Evolutionary conservation across 257 asterid species (phyloP).

Genomic region (Jacaranda copaia): DNA sequence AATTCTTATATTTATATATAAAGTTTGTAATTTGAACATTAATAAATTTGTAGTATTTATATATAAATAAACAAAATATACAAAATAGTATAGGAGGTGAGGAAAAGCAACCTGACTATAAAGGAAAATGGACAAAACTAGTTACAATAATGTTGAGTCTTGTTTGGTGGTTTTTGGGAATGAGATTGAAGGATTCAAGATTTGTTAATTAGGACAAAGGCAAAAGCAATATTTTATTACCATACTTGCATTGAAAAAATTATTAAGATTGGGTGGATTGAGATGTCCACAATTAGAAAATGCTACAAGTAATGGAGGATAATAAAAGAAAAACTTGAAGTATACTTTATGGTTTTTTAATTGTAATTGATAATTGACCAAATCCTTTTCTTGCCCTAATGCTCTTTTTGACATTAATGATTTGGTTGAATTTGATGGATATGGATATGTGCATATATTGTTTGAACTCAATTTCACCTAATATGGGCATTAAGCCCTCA

Average conservation of each 20-base stretch:
- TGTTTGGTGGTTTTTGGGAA: not conserved
- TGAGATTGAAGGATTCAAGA: not conserved
- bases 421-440: no score
- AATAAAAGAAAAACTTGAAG: constrained; percentile 30
- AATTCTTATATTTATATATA: no score
- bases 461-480: no score
- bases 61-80: no score
- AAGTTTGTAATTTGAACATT: no score
- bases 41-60: no score
- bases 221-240: not conserved
- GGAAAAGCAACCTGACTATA: constrained; percentile 27
- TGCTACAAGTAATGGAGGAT: not conserved
- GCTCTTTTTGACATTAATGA: no score
- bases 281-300: not conserved
- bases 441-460: no score
- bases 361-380: not conserved
- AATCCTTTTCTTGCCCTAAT: no score
- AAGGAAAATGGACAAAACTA: constrained; percentile 25
- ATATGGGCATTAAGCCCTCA: no score
- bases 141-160: not conserved
- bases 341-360: not conserved
- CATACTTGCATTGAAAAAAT: not conserved
- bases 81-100: not conserved
- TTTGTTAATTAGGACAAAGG: not conserved
- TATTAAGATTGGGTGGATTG: constrained; percentile 13